Percentiles rank a stretch among this genome's conserved stretches.
These are phyloP conservation scores for Fusarium sp. DNA, from an alignment of 2,329 filamentous ascomycete genomes.

Conservation along the genomic window DNA sequence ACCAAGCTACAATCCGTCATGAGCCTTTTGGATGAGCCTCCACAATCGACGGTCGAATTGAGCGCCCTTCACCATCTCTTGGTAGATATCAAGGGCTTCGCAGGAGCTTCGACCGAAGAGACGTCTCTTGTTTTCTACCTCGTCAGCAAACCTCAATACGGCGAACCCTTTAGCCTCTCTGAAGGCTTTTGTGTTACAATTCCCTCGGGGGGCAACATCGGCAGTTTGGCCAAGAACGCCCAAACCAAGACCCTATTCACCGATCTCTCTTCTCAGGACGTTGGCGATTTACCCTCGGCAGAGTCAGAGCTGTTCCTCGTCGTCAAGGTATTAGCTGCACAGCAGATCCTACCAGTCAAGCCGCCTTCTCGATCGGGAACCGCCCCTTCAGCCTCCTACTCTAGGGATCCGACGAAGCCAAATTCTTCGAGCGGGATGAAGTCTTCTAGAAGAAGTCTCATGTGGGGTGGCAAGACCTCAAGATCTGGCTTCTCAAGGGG, in stretches of 20 bases:
- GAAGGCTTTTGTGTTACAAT: slow-evolving; percentile 85
- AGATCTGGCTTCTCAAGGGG: slow-evolving; percentile 63
- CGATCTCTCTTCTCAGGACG: slow-evolving; percentile 80
- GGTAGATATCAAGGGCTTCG: slow-evolving; percentile 83
- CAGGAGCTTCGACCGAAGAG: slow-evolving; percentile 76
- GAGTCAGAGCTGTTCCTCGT: slow-evolving; percentile 83
- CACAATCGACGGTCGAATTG: slow-evolving; percentile 70
- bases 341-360: slow-evolving; percentile 57
- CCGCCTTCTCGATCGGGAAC: slow-evolving; percentile 62
- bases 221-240: slow-evolving; percentile 67
- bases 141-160: slow-evolving; percentile 72
- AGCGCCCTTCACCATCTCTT: slow-evolving; percentile 80
- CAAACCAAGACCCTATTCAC: slow-evolving; percentile 87
- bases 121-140: slow-evolving; percentile 80
- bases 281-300: slow-evolving; percentile 66
- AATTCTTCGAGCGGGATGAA: slow-evolving; percentile 60
- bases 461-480: slow-evolving; percentile 71
- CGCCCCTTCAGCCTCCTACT: slow-evolving; percentile 51
- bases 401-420: slow-evolving; percentile 58
- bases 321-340: slow-evolving; percentile 74
- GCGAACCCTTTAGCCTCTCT: slow-evolving; percentile 72
- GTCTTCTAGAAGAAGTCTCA: slow-evolving; percentile 67
- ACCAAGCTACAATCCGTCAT: slow-evolving; percentile 93
- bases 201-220: slow-evolving; percentile 74
- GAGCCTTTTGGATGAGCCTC: slow-evolving; percentile 89